phyloP scores from a whole-genome alignment of 805 yeast genomes.

The Starmera quercuum region DNA sequence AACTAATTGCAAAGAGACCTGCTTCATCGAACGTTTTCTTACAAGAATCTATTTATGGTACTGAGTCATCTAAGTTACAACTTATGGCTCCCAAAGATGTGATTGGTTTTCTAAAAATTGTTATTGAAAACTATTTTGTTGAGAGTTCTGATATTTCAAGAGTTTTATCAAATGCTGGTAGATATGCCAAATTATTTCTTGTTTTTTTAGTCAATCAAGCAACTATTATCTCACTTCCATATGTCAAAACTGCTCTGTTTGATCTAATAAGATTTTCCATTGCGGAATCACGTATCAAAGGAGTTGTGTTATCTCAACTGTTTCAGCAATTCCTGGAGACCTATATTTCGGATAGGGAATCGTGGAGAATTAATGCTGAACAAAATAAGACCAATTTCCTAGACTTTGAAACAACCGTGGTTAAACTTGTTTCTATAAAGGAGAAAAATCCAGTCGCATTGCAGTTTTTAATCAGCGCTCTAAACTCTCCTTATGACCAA shows the following conservation, averaged over 20 bases:
- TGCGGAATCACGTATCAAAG: slow-evolving; percentile 23
- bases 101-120: slow-evolving; percentile 29
- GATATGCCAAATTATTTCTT: slow-evolving; percentile 49
- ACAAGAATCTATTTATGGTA: slow-evolving; percentile 52
- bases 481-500: slow-evolving; percentile 36
- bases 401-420: slow-evolving; percentile 49
- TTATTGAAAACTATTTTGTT: slow-evolving; percentile 38
- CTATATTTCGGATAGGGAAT: slow-evolving; percentile 39
- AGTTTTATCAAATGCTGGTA: slow-evolving; percentile 37
- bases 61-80: slow-evolving; percentile 37
- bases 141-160: slow-evolving; percentile 41
- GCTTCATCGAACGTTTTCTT: slow-evolving; percentile 35
- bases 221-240: slow-evolving; percentile 39
- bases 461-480: slow-evolving; percentile 48
- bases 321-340: slow-evolving; percentile 36
- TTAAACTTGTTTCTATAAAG: slow-evolving; percentile 51
- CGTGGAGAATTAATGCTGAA: slow-evolving; percentile 36
- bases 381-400: slow-evolving; percentile 42
- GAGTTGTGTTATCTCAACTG: slow-evolving; percentile 38
- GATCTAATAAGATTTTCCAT: slow-evolving; percentile 32
- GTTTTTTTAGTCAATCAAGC: slow-evolving; percentile 71
- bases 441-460: slow-evolving; percentile 53
- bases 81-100: slow-evolving; percentile 63
- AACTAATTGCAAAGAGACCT: slow-evolving; percentile 27
- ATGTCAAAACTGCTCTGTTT: slow-evolving; percentile 46